Base-by-base conservation (phyloP, 768 basidiomycete genomes). In the Suillus ampliporus region DNA sequence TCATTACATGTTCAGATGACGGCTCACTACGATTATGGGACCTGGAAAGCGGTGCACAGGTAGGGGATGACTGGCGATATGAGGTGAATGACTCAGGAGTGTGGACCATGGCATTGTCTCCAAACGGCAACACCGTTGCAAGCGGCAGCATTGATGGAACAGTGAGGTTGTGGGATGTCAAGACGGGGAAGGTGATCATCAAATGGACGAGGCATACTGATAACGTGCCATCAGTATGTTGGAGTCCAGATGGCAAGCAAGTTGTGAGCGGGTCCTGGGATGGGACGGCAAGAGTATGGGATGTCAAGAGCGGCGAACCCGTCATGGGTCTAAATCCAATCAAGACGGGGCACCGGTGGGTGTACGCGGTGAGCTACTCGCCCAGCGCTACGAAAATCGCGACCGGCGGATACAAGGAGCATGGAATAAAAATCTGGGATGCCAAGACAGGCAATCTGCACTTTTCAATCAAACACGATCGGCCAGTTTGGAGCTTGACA, bases 21-120 rank as follows among this genome's bases (percentile, higher is more conserved):
- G 21, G 40, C 5, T 64, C 66, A 2, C 43, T 67, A 10, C 66
- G 66, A 34, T 4, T 67, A 31, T 67, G 66, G 66, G 44, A 67
- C 57, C 11, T 46, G 7, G 52, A 50, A 31, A 40, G 14, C 19
- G 80, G 81, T 63, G 76, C 78, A 26, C 53, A 34, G 10, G 9
- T 58, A 7, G 65, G 58, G n/a, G 57, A 65, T 3, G 56, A 44
- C 14, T 53, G 34, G 52, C 11, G 52, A 15, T 70, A 71, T 38
- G 50, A 40, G 17, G 31, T 19, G 35, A 21, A 53, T 53, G n/a
- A n/a, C n/a, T n/a, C n/a, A n/a, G n/a, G n/a, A n/a, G 51, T 46
- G 37, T 5, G 19, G 58, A 13, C 28, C 58, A 48, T n/a, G 52
- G 6, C 37, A 13, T 23, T 56, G 21, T 60, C 58, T 34, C 50